Base-by-base conservation (phyloP, 805 yeast species). In the Kodamaea lidongshanica region DNA sequence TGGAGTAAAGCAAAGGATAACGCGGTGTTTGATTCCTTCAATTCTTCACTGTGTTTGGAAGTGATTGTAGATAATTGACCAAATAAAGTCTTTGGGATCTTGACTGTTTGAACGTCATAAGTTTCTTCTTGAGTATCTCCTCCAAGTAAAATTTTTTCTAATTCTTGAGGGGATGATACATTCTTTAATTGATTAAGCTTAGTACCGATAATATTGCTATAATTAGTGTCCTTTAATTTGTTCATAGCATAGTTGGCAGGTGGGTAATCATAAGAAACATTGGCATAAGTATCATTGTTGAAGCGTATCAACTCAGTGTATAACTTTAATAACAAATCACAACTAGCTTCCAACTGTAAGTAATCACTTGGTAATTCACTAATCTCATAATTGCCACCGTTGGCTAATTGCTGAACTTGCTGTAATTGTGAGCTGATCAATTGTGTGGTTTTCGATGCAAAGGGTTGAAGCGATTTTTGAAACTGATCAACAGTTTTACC, bases 221-320 rank as follows among this genome's bases (percentile, higher is more conserved):
- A 74, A 42, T 80, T 63, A 25, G 82, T 74, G 43, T 83, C 89
- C 38, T 70, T 69, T 39, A 82, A 55, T 51, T 79, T 79, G 45
- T 44, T 45, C 28, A 64, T 39, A 4, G 69, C 59, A 15, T 57
- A 52, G 54, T 60, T 63, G 5, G 65, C 69, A 32, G 92, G 89
- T 15, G 94, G 94, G 46, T 80, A 82, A 52, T 83, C 94, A 51
- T 83, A 83, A 28, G 82, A 72, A 43, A 79, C 81, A 38, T 79
- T 74, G 46, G 72, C 85, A 48, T 74, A 83, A 23, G 87, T 83
- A 28, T 61, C 65, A 37, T 53, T 50, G 39, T 61, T 57, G 45
- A 52, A 54, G 14, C 53, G 63, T 36, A 64, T 60, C 43, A 64
- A 56, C 40, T 64, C 70, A 28, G 67, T 74, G 57, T 79, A 77